phyloP scores from a whole-genome alignment of 2,329 filamentous ascomycete genomes.

The Penicillium sp. region DNA sequence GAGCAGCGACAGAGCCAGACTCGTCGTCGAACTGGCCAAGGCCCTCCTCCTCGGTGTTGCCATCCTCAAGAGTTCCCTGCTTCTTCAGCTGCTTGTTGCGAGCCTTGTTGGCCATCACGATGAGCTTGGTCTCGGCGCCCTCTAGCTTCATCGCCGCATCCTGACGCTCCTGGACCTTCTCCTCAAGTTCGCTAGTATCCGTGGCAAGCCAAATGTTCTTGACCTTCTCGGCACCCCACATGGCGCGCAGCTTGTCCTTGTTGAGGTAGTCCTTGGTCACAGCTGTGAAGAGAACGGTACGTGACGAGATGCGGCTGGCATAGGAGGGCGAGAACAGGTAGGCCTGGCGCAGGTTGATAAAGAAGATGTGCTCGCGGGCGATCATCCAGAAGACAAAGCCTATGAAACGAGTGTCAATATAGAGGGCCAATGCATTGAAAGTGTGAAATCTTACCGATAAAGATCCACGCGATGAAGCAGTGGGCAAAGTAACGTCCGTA shows the following conservation, averaged over 20 bases:
- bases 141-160: slow-evolving; percentile 78
- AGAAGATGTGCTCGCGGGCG: slow-evolving; percentile 83
- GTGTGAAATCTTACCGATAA: slow-evolving; percentile 55
- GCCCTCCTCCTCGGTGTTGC: slow-evolving; percentile 38
- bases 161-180: slow-evolving; percentile 78
- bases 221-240: slow-evolving; percentile 76
- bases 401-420: slow-evolving; percentile 14
- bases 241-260: slow-evolving; percentile 69
- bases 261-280: slow-evolving; percentile 77
- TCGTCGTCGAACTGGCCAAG: slow-evolving; percentile 60
- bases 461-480: slow-evolving; percentile 74
- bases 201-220: slow-evolving; percentile 80
- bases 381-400: slow-evolving; percentile 84
- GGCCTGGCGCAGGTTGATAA: slow-evolving; percentile 87
- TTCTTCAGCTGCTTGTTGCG: slow-evolving; percentile 68
- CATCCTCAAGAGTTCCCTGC: slow-evolving; percentile 41
- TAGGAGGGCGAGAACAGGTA: slow-evolving; percentile 84
- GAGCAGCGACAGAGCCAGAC: slow-evolving; percentile 67
- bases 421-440: background rate
- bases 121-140: slow-evolving; percentile 78
- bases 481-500: slow-evolving; percentile 77
- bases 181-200: slow-evolving; percentile 72
- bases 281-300: slow-evolving; percentile 84
- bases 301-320: slow-evolving; percentile 79
- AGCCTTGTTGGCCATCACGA: slow-evolving; percentile 71